Base-by-base conservation (phyloP, 805 yeast genomes). In the Hanseniaspora valbyensis region DNA sequence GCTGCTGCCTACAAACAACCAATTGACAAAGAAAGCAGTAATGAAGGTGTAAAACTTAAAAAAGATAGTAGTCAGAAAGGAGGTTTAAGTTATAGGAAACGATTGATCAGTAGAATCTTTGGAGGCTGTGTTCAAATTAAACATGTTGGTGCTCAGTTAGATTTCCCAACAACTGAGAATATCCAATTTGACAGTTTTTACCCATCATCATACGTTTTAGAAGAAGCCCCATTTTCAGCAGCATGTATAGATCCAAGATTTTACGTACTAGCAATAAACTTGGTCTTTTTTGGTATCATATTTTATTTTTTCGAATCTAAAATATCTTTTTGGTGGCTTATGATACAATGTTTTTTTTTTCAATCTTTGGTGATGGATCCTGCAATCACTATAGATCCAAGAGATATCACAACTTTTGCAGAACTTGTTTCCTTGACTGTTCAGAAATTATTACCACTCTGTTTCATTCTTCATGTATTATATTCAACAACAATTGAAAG, bases 261-360 rank as follows among this genome's bases (percentile, higher is more conserved):
- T 4, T 54, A 72, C 1, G 71, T 87, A 1, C 69, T 83, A 9
- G 49, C 68, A 0, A 44, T 81, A 19, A 88, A 86, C 59, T 64
- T 86, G 2, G 7, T 80, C 0, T 61, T 83, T 42, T 87, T 95
- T 0, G 41, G 71, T 1, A 84, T 86, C 0, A 69, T 83, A 1
- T 75, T 80, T 51, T 78, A 72, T 52, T 61, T 81, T 26, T 66
- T 67, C 29, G 60, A 63, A 16, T 73, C 77, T 1, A 46, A 65
- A 2, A 56, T 75, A 3, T 78, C 80, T 2, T 85, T 71, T 58
- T 82, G 90, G 86, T 70, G 77, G 0, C 60, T 74, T 13, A 67
- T 74, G 18, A 58, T 77, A 1, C 78, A 77, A 12, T 95, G 90
- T 0, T 89, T 81, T 65, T 86, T 95, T 96, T 83, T 94, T 0